Evolutionary conservation across 108 stramenopile genomes (phyloP).

Genomic region (Skeletonema tropicum): DNA sequence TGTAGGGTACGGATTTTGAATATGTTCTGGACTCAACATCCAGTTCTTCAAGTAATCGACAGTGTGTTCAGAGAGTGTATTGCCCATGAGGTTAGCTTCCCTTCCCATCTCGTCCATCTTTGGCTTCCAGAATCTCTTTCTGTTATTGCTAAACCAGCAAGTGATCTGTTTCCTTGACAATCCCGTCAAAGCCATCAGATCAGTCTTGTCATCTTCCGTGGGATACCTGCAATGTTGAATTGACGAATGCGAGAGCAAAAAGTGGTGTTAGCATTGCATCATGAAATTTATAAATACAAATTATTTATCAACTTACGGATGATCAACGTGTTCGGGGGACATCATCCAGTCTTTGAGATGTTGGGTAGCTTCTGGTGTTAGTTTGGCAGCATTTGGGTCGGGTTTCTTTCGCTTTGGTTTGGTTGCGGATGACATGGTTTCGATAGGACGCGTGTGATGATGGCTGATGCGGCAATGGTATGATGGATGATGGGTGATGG

Average conservation of each 20-base stretch:
- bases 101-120: background rate
- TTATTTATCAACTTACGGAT: background rate
- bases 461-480: background rate
- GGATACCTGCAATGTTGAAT: background rate
- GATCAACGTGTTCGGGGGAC: background rate
- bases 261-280: background rate
- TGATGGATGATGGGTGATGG: background rate
- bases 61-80: constrained; percentile 11
- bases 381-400: background rate
- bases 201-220: background rate
- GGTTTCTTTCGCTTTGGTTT: background rate
- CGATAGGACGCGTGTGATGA: constrained; percentile 1
- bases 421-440: background rate
- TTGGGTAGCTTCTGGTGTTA: background rate
- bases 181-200: background rate
- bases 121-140: constrained; percentile 5
- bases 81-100: constrained; percentile 1
- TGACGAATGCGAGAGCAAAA: background rate
- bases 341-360: constrained; percentile 1
- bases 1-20: constrained; percentile 27
- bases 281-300: background rate
- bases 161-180: constrained; percentile 4
- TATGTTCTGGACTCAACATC: constrained; percentile 30
- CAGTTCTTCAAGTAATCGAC: constrained; percentile 33
- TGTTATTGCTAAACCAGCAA: constrained; percentile 5